Base-by-base conservation (phyloP, 768 basidiomycete genomes). In the Russula vinacea region DNA sequence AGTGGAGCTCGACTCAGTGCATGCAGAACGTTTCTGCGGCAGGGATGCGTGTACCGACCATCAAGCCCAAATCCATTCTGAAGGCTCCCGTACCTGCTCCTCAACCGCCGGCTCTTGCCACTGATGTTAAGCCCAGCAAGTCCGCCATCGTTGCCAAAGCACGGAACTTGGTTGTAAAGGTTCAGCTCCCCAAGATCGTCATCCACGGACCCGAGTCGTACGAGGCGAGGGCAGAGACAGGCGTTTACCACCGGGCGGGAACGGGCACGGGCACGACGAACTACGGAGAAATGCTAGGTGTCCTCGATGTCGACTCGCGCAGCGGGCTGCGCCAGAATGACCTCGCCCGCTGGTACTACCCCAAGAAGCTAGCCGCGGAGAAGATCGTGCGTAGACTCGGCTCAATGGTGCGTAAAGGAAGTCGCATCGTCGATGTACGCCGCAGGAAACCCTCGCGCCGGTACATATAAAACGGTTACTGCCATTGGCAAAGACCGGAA, bases 341-440 rank as follows among this genome's bases (percentile, higher is more conserved):
- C 22, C 5, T 64, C 7, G 52, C 45, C 11, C 53, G 29, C 29
- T 5, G 58, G n/a, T 49, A 49, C 44, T 64, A 40, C 39, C 63
- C 63, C 10, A 49, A 33, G 37, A 52, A 60, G 3, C 17, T 32
- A 26, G 16, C 44, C 26, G 44, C 37, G 35, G 52, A 64, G n/a
- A 45, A n/a, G 52, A 2, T 26, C n/a, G 7, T 14, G 45, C 52
- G 13, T 3, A 49, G 52, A 13, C 51, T 54, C 6, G 58, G 52
- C 7, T 19, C 3, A 13, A 47, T 59, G 52, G 37, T 47, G 45
- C 62, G 62, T 16, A 53, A 24, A 16, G 37, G 50, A 13, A 49
- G 16, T 22, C 51, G 45, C 33, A n/a, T 33, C 22, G 26, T 58
- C 13, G 32, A 32, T 1, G 50, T 33, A 16, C 35, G 51, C 29